Conservation (phyloP, 164 flowering plant genomes). For the Macadamia tetraphylla region DNA sequence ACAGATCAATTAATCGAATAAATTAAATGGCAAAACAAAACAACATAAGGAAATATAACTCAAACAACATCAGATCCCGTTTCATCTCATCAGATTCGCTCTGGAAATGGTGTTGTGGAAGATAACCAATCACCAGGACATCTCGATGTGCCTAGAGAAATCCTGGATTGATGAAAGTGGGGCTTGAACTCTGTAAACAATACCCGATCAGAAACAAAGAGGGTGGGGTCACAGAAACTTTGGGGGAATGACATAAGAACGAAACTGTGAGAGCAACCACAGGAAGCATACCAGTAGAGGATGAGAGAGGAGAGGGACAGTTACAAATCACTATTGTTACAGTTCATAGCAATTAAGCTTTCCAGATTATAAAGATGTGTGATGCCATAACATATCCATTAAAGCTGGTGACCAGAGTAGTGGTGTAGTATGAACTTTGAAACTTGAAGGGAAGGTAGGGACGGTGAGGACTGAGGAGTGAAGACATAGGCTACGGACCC, state of each 20-base stretch:
- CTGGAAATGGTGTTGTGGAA: not conserved
- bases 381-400: conserved; percentile 31
- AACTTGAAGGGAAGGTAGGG: not conserved
- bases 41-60: not conserved
- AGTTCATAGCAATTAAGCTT: conserved; percentile 10
- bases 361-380: conserved; percentile 12
- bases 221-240: conserved; percentile 16
- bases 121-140: not conserved
- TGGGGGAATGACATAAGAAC: conserved; percentile 34
- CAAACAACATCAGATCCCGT: not conserved
- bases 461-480: not conserved
- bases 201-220: conserved; percentile 31
- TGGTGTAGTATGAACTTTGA: not conserved
- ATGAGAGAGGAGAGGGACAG: conserved; percentile 7
- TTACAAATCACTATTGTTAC: conserved; percentile 13
- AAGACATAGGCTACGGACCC: not conserved
- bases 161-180: not conserved
- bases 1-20: conserved; percentile 13
- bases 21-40: not conserved
- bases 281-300: not conserved
- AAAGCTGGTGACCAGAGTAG: conserved; percentile 21
- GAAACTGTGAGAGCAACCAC: not conserved
- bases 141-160: conserved; percentile 4
- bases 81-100: conserved; percentile 7
- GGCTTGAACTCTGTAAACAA: not conserved